Evolutionary conservation across 2,329 filamentous ascomycete genomes (phyloP).

Genomic region (Delphinella strobiligena): DNA sequence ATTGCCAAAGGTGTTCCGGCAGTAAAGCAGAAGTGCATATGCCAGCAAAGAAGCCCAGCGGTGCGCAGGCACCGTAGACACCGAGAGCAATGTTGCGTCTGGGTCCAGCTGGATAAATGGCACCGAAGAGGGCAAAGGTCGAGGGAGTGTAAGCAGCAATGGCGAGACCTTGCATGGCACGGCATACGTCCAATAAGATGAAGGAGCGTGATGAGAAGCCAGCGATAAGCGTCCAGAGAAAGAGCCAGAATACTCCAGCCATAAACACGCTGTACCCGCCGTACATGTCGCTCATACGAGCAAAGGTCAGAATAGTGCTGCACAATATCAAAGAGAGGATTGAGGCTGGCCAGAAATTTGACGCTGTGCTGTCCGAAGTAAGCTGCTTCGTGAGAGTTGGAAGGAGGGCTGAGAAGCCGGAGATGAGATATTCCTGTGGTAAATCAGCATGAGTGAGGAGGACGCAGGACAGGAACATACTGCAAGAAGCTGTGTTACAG

Average conservation of each 20-base stretch:
- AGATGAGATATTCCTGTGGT: constrained; percentile 23
- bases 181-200: constrained; percentile 18
- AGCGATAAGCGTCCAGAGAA: constrained; percentile 22
- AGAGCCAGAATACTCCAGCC: constrained; percentile 22
- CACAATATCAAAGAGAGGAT: constrained; percentile 22
- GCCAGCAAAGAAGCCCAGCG: constrained; percentile 24
- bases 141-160: constrained; percentile 24
- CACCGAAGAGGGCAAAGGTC: constrained; percentile 22
- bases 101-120: constrained; percentile 18
- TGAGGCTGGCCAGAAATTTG: constrained; percentile 23
- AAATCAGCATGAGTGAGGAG: not conserved
- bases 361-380: not conserved
- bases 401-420: constrained; percentile 23
- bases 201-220: constrained; percentile 16
- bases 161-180: constrained; percentile 25
- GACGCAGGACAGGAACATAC: not conserved
- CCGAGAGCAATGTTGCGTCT: constrained; percentile 22
- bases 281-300: constrained; percentile 23
- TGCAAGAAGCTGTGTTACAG: constrained; percentile 23
- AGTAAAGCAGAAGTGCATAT: constrained; percentile 21
- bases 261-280: constrained; percentile 24
- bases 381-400: constrained; percentile 12
- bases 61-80: constrained; percentile 24
- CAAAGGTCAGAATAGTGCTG: constrained; percentile 21
- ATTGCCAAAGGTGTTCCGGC: constrained; percentile 14